Evolutionary conservation across 2,329 filamentous ascomycete genomes (phyloP).

Genomic region (Malbranchea cinnamomea): DNA sequence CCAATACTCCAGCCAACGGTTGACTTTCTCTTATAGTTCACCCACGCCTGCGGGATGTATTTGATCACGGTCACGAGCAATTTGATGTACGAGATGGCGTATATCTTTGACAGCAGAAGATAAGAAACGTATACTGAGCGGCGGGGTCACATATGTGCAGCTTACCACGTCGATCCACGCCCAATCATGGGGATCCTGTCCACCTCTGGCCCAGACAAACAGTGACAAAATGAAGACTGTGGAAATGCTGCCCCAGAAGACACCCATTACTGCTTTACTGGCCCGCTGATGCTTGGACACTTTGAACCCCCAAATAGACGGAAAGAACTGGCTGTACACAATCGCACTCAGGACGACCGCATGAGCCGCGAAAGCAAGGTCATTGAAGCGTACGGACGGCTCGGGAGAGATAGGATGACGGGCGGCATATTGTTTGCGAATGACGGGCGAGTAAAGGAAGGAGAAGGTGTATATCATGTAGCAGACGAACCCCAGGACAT

Average conservation of each 20-base stretch:
- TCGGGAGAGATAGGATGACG: constrained; percentile 58
- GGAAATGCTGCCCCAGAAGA: constrained; percentile 53
- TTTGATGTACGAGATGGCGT: constrained; percentile 74
- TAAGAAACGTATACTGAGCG: neutral
- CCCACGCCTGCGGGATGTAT: constrained; percentile 72
- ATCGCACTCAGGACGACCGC: constrained; percentile 58
- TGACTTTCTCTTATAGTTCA: constrained; percentile 72
- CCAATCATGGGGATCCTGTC: constrained; percentile 37
- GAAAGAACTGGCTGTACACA: constrained; percentile 63
- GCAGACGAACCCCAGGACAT: constrained; percentile 44
- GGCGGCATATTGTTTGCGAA: constrained; percentile 69
- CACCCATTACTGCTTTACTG: constrained; percentile 48
- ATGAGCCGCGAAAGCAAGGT: constrained; percentile 75
- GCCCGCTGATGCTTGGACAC: constrained; percentile 39
- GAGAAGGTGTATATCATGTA: constrained; percentile 62
- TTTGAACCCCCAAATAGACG: constrained; percentile 59
- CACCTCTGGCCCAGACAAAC: constrained; percentile 30
- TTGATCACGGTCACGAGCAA: constrained; percentile 78
- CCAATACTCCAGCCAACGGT: constrained; percentile 78
- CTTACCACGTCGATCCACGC: constrained; percentile 50
- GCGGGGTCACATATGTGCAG: constrained; percentile 7
- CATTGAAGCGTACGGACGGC: constrained; percentile 79
- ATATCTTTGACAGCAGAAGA: constrained; percentile 29
- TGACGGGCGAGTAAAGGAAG: constrained; percentile 64
- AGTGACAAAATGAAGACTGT: constrained; percentile 21